These are phyloP conservation scores for Arachnopeziza araneosa DNA, from an alignment of 2,329 filamentous ascomycete genomes.

Conservation along the genomic window DNA sequence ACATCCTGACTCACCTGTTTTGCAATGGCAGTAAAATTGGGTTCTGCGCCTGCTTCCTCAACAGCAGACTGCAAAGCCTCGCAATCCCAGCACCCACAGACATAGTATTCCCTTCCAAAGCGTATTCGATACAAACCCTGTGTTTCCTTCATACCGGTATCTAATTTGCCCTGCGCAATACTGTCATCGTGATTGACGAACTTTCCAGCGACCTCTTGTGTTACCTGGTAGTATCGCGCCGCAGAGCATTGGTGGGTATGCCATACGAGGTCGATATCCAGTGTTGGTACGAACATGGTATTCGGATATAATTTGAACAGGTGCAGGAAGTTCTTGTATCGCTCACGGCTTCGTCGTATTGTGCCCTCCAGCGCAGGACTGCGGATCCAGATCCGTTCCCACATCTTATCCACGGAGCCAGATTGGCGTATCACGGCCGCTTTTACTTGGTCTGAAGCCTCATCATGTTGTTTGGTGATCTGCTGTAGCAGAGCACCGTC, in stretches of 20 bases:
- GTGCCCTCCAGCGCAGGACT: constrained; percentile 33
- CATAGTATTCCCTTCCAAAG: constrained; percentile 34
- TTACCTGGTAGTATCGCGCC: constrained; percentile 22
- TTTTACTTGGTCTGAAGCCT: not conserved
- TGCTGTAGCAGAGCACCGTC: not conserved
- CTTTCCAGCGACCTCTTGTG: constrained; percentile 14
- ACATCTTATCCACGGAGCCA: constrained; percentile 38
- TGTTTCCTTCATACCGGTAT: constrained; percentile 28
- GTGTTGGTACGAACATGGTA: constrained; percentile 34
- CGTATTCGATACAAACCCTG: constrained; percentile 26
- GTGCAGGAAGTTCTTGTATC: constrained; percentile 36
- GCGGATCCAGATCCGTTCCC: constrained; percentile 34
- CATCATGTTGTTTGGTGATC: not conserved
- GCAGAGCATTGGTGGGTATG: constrained; percentile 38
- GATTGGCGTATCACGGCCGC: constrained; percentile 35
- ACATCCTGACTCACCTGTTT: not conserved
- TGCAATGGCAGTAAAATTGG: not conserved
- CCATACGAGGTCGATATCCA: constrained; percentile 40
- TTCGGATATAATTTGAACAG: constrained; percentile 29
- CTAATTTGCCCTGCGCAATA: constrained; percentile 26
- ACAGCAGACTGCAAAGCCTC: constrained; percentile 29
- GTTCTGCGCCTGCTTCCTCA: constrained; percentile 4
- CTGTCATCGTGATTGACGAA: constrained; percentile 32
- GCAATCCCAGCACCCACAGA: constrained; percentile 36
- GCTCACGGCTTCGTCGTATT: constrained; percentile 30